Evolutionary conservation across 495 filamentous ascomycete genomes (phyloP).

Genomic region (Astrothelium macrocarpum): DNA sequence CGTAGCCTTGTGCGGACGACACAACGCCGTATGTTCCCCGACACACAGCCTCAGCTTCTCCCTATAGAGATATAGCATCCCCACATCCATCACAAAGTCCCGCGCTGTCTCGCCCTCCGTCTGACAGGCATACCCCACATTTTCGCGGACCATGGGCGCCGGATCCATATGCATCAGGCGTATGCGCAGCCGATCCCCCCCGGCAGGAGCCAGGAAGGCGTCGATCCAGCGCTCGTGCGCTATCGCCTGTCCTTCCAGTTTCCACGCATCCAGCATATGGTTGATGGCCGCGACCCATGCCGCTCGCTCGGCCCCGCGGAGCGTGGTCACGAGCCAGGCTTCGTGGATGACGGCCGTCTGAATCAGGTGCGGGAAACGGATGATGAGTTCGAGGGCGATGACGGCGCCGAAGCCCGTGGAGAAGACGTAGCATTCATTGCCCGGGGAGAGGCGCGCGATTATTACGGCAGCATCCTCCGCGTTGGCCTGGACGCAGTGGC

Average conservation of each 20-base stretch:
- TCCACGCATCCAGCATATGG: not conserved
- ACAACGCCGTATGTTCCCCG: not conserved
- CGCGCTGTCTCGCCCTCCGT: not conserved
- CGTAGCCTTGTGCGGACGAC: not conserved
- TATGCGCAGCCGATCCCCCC: not conserved
- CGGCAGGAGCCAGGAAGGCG: not conserved
- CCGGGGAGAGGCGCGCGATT: conserved; percentile 10
- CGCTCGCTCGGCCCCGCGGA: not conserved
- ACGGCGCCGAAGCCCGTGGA: conserved; percentile 16
- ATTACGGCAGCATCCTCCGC: conserved; percentile 17
- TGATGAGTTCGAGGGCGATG: conserved; percentile 13
- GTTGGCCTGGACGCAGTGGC: conserved; percentile 10
- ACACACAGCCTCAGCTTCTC: not conserved
- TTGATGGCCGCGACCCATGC: not conserved
- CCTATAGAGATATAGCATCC: not conserved
- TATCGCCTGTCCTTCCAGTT: not conserved
- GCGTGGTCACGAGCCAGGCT: conserved; percentile 8
- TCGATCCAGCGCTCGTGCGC: not conserved
- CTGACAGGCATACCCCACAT: not conserved
- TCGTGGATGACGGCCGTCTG: conserved; percentile 12
- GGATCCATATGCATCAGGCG: not conserved
- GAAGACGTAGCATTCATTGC: conserved; percentile 10
- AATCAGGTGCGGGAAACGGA: conserved; percentile 9
- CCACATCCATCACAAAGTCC: not conserved
- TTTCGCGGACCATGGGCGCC: not conserved